Percentiles rank a stretch among this genome's conserved stretches.
Conservation (phyloP, 2,329 filamentous ascomycete species). For the Grosmannia huntii region DNA sequence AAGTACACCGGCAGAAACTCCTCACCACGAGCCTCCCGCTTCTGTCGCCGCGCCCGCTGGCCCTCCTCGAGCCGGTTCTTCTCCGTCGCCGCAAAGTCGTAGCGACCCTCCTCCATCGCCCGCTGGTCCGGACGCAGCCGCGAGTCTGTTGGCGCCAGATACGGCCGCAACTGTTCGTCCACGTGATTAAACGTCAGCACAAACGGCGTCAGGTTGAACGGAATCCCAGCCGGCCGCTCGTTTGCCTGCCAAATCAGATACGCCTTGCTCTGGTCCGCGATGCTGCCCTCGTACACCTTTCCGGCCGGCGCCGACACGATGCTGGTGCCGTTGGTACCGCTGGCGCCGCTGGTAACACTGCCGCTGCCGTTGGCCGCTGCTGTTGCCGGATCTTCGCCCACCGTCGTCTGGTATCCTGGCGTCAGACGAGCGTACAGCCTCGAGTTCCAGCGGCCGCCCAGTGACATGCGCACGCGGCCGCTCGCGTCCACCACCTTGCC, state of each 20-base stretch:
- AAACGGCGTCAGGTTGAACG: slow-evolving; percentile 95
- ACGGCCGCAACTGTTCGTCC: slow-evolving; percentile 63
- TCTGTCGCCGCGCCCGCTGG: slow-evolving; percentile 63
- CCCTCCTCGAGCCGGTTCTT: slow-evolving; percentile 92
- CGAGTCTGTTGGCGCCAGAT: slow-evolving; percentile 85
- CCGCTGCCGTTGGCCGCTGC: neutral
- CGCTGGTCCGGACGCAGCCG: slow-evolving; percentile 87
- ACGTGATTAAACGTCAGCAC: slow-evolving; percentile 89
- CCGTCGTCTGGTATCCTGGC: slow-evolving; percentile 70
- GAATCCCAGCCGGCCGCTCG: slow-evolving; percentile 65
- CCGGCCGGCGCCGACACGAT: slow-evolving; percentile 9
- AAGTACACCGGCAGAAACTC: slow-evolving; percentile 86
- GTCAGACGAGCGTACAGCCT: slow-evolving; percentile 90
- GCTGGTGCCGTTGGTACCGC: slow-evolving; percentile 19
- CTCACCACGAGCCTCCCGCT: slow-evolving; percentile 64
- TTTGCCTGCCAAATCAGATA: slow-evolving; percentile 92
- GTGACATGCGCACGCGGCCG: slow-evolving; percentile 74
- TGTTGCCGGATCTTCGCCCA: slow-evolving; percentile 37
- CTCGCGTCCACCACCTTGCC: slow-evolving; percentile 73
- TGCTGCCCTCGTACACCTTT: slow-evolving; percentile 33
- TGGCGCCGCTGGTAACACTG: neutral
- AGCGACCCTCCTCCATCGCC: slow-evolving; percentile 97
- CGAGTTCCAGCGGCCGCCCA: slow-evolving; percentile 94
- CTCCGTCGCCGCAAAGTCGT: slow-evolving; percentile 82
- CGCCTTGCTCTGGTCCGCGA: slow-evolving; percentile 56